phyloP scores from a whole-genome alignment of 441 rosid species.

The Gossypium davidsonii region DNA sequence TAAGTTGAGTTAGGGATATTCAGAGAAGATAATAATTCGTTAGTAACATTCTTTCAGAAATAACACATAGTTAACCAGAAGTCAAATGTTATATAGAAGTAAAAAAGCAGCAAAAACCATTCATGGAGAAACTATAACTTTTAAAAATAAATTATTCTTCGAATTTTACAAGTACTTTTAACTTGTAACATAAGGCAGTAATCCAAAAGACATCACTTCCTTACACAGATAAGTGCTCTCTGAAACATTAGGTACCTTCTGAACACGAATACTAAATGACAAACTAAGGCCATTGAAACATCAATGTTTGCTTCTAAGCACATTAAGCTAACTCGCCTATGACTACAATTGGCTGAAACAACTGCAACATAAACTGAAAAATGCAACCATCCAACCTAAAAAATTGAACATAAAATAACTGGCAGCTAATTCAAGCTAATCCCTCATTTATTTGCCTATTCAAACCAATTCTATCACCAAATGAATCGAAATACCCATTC shows the following conservation, averaged over 20 bases:
- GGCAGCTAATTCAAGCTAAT: slow-evolving; percentile 5
- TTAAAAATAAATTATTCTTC: neutral
- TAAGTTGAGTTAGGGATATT: neutral
- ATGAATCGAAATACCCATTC: neutral
- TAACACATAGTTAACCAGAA: neutral
- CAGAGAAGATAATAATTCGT: neutral
- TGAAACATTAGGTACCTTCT: slow-evolving; percentile 8
- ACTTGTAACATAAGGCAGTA: neutral
- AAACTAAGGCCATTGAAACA: neutral
- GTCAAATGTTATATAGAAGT: neutral
- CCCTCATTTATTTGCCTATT: neutral
- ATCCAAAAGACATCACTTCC: neutral
- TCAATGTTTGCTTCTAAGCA: neutral
- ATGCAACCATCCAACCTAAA: neutral
- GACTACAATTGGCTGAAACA: neutral
- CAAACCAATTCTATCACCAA: neutral
- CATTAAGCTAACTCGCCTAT: neutral
- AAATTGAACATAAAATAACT: neutral
- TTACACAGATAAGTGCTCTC: neutral
- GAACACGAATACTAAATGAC: neutral
- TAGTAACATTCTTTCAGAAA: neutral
- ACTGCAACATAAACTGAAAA: neutral
- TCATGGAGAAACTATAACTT: neutral
- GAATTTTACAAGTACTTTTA: neutral
- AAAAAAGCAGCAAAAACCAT: neutral